These are phyloP conservation scores for Parathielavia appendiculata DNA, from an alignment of 495 filamentous ascomycete genomes.

Conservation along the genomic window DNA sequence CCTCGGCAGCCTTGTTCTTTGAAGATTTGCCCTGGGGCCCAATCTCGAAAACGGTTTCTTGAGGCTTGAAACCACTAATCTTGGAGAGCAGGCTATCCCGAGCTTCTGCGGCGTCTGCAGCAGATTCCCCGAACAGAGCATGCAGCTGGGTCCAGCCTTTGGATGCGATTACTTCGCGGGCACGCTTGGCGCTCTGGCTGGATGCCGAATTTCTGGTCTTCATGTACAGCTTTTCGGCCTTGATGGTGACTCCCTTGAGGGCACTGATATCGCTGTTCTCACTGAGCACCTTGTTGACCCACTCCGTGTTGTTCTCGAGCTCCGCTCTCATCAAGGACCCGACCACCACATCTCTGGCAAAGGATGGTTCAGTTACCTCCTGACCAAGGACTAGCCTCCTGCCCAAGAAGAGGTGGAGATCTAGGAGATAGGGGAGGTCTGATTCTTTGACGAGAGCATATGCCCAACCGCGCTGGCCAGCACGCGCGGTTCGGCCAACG, in stretches of 20 bases:
- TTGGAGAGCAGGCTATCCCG: conserved; percentile 78
- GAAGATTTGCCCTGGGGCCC: conserved; percentile 60
- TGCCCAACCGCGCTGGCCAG: conserved; percentile 86
- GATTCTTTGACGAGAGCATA: conserved; percentile 82
- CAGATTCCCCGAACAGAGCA: conserved; percentile 66
- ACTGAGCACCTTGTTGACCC: conserved; percentile 66
- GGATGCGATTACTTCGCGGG: conserved; percentile 64
- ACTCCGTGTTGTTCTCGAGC: conserved; percentile 69
- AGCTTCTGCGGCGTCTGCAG: conserved; percentile 58
- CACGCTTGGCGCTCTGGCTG: conserved; percentile 75
- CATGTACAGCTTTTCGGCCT: conserved; percentile 88
- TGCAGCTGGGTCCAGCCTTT: conserved; percentile 67
- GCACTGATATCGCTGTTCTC: conserved; percentile 68
- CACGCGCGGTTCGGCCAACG: conserved; percentile 90
- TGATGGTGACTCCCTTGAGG: conserved; percentile 67
- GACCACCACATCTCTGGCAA: conserved; percentile 72
- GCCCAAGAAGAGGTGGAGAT: conserved; percentile 91
- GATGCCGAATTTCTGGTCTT: conserved; percentile 86
- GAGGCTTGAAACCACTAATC: conserved; percentile 78
- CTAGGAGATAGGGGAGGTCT: conserved; percentile 85
- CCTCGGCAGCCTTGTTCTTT: conserved; percentile 65
- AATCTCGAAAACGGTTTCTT: conserved; percentile 93
- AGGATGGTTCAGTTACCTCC: conserved; percentile 55
- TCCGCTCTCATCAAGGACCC: conserved; percentile 64
- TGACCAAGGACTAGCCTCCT: conserved; percentile 68